Percentiles rank a stretch among this genome's conserved stretches.
phyloP scores from a whole-genome alignment of 2,329 filamentous ascomycete genomes.

The Lithohypha guttulata region DNA sequence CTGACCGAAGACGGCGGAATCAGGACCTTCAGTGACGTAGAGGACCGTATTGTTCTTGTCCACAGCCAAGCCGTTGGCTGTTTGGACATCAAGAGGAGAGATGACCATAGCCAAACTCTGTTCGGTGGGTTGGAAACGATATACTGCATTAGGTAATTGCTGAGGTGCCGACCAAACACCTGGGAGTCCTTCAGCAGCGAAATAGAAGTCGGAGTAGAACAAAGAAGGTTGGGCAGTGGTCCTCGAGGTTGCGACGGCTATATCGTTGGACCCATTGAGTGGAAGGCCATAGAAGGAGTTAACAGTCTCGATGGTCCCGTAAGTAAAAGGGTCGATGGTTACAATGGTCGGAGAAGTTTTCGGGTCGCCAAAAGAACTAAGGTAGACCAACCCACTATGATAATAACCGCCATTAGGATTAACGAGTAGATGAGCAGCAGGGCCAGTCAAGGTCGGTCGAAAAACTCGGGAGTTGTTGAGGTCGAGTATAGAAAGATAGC shows the following conservation, averaged over 20 bases:
- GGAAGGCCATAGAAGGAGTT: conserved; percentile 1
- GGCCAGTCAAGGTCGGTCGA: background rate
- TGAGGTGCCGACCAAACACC: background rate
- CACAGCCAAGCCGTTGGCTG: background rate
- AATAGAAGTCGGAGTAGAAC: background rate
- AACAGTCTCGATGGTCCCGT: background rate
- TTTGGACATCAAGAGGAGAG: background rate
- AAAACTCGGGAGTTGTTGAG: background rate
- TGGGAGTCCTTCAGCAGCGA: background rate
- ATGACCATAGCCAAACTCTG: background rate
- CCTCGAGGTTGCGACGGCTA: background rate
- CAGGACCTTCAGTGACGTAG: background rate
- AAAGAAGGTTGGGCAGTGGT: background rate
- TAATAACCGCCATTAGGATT: background rate
- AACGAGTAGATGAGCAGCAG: background rate
- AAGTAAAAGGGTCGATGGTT: background rate
- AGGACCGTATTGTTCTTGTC: background rate
- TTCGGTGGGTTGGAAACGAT: background rate
- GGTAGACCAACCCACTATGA: background rate
- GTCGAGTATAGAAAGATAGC: background rate
- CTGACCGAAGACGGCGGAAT: background rate
- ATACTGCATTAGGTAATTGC: background rate
- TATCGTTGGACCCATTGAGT: background rate
- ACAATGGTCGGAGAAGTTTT: background rate
- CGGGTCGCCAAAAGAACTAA: background rate